Percentiles rank a stretch among this genome's conserved stretches.
phyloP scores from a whole-genome alignment of 2,329 filamentous ascomycete species.

The Fusarium sp. region DNA sequence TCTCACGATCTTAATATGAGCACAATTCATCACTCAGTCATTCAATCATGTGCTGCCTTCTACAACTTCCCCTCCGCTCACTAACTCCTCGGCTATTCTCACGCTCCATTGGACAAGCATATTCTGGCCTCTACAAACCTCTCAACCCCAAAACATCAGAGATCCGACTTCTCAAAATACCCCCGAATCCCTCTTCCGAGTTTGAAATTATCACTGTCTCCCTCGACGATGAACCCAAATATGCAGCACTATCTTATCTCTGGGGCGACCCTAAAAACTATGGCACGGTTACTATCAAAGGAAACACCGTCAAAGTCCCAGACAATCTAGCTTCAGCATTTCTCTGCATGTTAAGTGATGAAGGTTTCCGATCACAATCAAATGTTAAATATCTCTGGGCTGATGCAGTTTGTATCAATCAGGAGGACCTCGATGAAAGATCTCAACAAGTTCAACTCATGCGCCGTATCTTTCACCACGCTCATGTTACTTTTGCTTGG shows the following conservation, averaged over 20 bases:
- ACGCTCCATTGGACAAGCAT: not conserved
- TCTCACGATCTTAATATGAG: not conserved
- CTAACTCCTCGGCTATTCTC: not conserved
- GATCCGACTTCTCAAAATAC: slow-evolving; percentile 4
- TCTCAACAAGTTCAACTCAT: slow-evolving; percentile 17
- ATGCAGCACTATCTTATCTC: slow-evolving; percentile 14
- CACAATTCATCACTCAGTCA: not conserved
- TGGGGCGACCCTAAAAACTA: not conserved
- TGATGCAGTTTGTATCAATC: slow-evolving; percentile 7
- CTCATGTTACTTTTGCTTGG: slow-evolving; percentile 2
- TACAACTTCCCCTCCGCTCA: not conserved
- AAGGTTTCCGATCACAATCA: not conserved
- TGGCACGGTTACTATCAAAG: slow-evolving; percentile 1
- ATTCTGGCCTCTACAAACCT: slow-evolving; percentile 6
- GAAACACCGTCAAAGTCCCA: not conserved
- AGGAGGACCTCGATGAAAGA: slow-evolving; percentile 1
- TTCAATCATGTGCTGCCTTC: not conserved
- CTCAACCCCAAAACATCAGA: not conserved
- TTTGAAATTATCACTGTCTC: slow-evolving; percentile 7
- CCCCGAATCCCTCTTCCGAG: not conserved
- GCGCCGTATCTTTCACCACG: not conserved
- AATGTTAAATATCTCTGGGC: not conserved
- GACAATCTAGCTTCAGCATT: slow-evolving; percentile 10
- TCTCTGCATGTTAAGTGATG: not conserved
- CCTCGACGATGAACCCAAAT: slow-evolving; percentile 4